A percentile compares a stretch with the other conserved stretches of the same genome.
Conservation (phyloP, 768 basidiomycete species). For the Amanita inopinata region DNA sequence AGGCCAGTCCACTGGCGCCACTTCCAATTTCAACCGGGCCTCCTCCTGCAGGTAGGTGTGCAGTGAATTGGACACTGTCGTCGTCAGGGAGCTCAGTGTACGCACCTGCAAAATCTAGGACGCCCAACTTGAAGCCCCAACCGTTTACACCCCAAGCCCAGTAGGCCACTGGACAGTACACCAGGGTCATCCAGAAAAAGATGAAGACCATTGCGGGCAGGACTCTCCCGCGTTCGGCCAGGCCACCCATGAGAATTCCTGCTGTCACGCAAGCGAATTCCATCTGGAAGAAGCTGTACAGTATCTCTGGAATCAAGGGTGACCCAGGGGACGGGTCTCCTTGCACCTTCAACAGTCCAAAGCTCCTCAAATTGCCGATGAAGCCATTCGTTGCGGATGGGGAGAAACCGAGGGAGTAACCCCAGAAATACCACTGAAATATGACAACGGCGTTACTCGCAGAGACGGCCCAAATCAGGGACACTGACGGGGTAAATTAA, state of each 20-base stretch:
- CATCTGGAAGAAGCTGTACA: slow-evolving; percentile 85
- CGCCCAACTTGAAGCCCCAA: slow-evolving; percentile 81
- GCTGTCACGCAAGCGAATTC: slow-evolving; percentile 80
- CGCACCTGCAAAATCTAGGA: slow-evolving; percentile 78
- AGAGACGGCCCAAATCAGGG: slow-evolving; percentile 67
- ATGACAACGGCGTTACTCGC: slow-evolving; percentile 69
- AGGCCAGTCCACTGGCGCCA: slow-evolving; percentile 79
- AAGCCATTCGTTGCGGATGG: slow-evolving; percentile 62
- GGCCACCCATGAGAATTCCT: slow-evolving; percentile 65
- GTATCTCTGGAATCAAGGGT: slow-evolving; percentile 68
- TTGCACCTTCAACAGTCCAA: slow-evolving; percentile 67
- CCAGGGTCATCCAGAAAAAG: slow-evolving; percentile 80
- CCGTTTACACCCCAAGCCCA: slow-evolving; percentile 80
- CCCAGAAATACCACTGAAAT: slow-evolving; percentile 69
- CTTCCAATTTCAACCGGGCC: slow-evolving; percentile 85
- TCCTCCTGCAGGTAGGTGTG: slow-evolving; percentile 39
- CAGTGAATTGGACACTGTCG: slow-evolving; percentile 3
- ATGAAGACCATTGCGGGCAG: slow-evolving; percentile 73
- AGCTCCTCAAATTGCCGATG: slow-evolving; percentile 74
- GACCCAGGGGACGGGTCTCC: slow-evolving; percentile 69
- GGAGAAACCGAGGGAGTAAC: slow-evolving; percentile 77
- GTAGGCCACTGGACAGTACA: slow-evolving; percentile 81
- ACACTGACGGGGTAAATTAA: slow-evolving; percentile 27
- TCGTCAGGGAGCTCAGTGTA: slow-evolving; percentile 1
- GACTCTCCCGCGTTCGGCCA: slow-evolving; percentile 81